Conservation (phyloP, 2,329 filamentous ascomycete genomes). For the Neonectria hederae region DNA sequence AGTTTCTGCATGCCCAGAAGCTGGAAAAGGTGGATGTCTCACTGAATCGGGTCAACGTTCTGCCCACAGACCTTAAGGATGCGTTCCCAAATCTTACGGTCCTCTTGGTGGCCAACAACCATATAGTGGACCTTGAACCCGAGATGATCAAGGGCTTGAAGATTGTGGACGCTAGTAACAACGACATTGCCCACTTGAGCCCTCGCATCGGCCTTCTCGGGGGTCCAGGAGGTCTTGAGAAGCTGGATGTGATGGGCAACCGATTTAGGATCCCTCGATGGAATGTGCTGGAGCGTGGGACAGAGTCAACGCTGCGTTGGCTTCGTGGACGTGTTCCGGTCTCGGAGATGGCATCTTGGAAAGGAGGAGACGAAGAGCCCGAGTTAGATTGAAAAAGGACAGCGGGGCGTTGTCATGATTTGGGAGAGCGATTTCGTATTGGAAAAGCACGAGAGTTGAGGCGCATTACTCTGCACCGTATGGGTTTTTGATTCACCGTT, state of each 20-base stretch:
- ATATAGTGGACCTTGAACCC: constrained; percentile 76
- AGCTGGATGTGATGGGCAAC: constrained; percentile 84
- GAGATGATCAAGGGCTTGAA: constrained; percentile 78
- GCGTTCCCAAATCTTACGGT: constrained; percentile 76
- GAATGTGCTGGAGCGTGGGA: constrained; percentile 85
- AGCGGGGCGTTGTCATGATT: constrained; percentile 14
- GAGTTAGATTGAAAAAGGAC: constrained; percentile 35
- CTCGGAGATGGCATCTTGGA: constrained; percentile 67
- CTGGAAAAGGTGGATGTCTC: constrained; percentile 84
- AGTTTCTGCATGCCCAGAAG: constrained; percentile 75
- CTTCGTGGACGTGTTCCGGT: constrained; percentile 78
- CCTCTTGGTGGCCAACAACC: constrained; percentile 82
- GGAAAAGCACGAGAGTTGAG: constrained; percentile 9
- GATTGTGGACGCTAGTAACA: constrained; percentile 74
- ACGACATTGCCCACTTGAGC: constrained; percentile 84
- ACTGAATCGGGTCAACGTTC: constrained; percentile 78
- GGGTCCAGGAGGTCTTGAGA: constrained; percentile 66
- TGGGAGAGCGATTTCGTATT: neutral
- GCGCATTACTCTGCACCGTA: constrained; percentile 5
- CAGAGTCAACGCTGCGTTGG: constrained; percentile 84
- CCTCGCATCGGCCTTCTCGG: constrained; percentile 82
- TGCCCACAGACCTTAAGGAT: constrained; percentile 71
- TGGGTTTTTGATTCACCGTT: constrained; percentile 20
- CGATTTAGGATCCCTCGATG: constrained; percentile 87
- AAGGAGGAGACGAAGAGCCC: constrained; percentile 53